Evolutionary conservation across 1,139 yeast species (phyloP).

Genomic region (Chernovozyma aurita): DNA sequence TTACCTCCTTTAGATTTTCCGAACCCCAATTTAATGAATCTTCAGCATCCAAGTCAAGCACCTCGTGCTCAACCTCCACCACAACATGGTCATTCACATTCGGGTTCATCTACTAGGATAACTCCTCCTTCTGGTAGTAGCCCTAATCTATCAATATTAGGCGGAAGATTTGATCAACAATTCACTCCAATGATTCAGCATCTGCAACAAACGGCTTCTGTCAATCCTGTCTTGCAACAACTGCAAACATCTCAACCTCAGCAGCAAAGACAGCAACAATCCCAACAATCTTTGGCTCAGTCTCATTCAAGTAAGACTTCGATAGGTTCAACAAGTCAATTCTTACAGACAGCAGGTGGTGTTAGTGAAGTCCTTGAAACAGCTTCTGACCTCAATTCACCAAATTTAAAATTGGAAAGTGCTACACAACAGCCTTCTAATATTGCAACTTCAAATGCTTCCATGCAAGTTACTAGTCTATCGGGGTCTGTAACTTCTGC

Average conservation of each 20-base stretch:
- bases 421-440: constrained; percentile 1
- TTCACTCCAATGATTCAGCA: not conserved
- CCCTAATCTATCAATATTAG: not conserved
- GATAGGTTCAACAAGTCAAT: not conserved
- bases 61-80: constrained; percentile 6
- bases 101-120: constrained; percentile 8
- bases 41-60: constrained; percentile 16
- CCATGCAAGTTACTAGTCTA: not conserved
- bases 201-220: not conserved
- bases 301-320: not conserved
- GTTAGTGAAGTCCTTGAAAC: not conserved
- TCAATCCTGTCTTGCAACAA: not conserved
- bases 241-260: not conserved
- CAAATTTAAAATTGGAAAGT: not conserved
- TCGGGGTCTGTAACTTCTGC: not conserved
- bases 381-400: not conserved
- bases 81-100: constrained; percentile 6
- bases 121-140: constrained; percentile 5
- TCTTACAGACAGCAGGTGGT: not conserved
- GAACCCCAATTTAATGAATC: constrained; percentile 24
- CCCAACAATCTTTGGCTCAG: not conserved
- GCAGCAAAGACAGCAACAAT: not conserved
- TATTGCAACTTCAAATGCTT: constrained; percentile 6
- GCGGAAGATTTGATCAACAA: not conserved
- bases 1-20: constrained; percentile 63